These are phyloP conservation scores for Calonectria hawksworthii DNA, from an alignment of 2,329 filamentous ascomycete genomes.

Conservation along the genomic window DNA sequence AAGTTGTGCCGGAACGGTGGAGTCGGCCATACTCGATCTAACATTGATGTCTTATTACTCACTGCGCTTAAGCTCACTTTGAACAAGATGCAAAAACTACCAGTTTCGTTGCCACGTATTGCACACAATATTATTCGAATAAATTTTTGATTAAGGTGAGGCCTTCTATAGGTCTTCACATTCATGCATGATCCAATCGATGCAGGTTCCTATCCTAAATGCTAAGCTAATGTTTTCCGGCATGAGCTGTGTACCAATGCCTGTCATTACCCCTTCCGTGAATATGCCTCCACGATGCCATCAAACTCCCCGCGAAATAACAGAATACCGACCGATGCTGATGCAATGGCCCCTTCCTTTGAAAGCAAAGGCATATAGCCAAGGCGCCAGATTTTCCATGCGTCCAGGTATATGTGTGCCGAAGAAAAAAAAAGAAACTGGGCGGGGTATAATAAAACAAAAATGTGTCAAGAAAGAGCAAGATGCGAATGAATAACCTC, in stretches of 20 bases:
- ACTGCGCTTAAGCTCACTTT: too few relatives aligned
- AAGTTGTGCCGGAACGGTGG: not conserved
- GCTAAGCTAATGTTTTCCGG: slow-evolving; percentile 17
- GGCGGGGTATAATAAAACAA: slow-evolving; percentile 43
- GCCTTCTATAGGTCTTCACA: slow-evolving; percentile 4
- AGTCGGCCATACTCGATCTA: not conserved
- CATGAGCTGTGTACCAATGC: slow-evolving; percentile 3
- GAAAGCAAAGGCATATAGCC: slow-evolving; percentile 11
- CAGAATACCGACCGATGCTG: slow-evolving; percentile 22
- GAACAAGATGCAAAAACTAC: not conserved
- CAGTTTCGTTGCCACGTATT: not conserved
- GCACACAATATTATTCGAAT: not conserved
- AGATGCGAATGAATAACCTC: slow-evolving; percentile 29
- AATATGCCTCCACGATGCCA: slow-evolving; percentile 20
- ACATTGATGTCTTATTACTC: not conserved
- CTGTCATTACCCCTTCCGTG: not conserved
- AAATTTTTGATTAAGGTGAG: slow-evolving; percentile 21
- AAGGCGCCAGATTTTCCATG: slow-evolving; percentile 10
- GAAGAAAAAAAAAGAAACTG: slow-evolving; percentile 29
- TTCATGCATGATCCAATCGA: slow-evolving; percentile 15
- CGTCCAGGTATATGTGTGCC: slow-evolving; percentile 21
- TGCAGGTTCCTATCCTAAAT: slow-evolving; percentile 12
- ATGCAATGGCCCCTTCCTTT: slow-evolving; percentile 19
- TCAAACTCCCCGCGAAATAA: slow-evolving; percentile 22
- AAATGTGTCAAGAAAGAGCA: slow-evolving; percentile 24